Evolutionary conservation across 805 yeast species (phyloP).

Genomic region (Sungouiozyma intestinalis): DNA sequence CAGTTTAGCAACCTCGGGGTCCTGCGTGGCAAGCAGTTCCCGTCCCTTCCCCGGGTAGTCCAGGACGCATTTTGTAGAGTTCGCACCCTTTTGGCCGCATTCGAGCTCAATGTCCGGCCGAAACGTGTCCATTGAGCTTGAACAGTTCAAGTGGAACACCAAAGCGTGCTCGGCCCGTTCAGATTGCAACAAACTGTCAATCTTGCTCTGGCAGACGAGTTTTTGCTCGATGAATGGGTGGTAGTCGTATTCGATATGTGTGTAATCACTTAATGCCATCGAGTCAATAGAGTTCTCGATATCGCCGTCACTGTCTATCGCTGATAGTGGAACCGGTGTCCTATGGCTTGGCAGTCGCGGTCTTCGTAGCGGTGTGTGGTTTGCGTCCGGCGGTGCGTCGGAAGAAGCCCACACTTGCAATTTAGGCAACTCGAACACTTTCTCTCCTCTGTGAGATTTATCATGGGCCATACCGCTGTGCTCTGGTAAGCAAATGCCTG

Average conservation of each 20-base stretch:
- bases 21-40: not conserved
- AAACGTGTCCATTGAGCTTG: conserved; percentile 8
- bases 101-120: conserved; percentile 20
- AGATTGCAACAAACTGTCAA: conserved; percentile 10
- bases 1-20: not conserved
- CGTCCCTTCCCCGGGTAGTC: not conserved
- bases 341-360: not conserved
- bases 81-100: conserved; percentile 12
- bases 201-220: conserved; percentile 17
- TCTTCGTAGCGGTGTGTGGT: not conserved
- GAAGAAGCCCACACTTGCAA: not conserved
- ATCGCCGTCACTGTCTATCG: not conserved
- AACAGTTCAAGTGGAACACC: conserved; percentile 17
- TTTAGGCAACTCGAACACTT: not conserved
- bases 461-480: not conserved
- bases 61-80: not conserved
- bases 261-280: not conserved
- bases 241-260: conserved; percentile 12
- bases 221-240: conserved; percentile 15
- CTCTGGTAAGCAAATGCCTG: too few relatives aligned
- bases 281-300: conserved; percentile 1
- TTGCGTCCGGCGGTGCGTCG: not conserved
- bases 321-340: not conserved
- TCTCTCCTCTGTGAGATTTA: not conserved
- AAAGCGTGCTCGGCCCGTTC: conserved; percentile 25